Evolutionary conservation across 768 basidiomycete species (phyloP), one percentile per base, ranked within the genome.

Genomic region (Neoboletus subvelutipes): DNA sequence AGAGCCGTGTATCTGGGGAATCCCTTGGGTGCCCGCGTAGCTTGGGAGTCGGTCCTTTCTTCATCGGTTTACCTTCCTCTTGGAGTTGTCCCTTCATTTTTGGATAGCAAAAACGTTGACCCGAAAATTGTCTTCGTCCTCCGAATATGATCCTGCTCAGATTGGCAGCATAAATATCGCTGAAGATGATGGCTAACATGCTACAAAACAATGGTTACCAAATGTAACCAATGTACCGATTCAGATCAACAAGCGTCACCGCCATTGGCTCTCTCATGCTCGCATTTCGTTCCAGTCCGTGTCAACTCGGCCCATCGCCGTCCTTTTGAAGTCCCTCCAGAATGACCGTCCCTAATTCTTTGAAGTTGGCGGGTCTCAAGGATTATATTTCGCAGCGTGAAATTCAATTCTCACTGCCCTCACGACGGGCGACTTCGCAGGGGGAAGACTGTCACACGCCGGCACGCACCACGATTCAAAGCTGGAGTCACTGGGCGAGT

Each of bases 401-500:
- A 45, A 62, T 73, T 57, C 75, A 66, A 54, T 62, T 68, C 52
- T 57, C 72, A 18, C 54, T 58, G 34, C 41, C 70, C 5, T 52
- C 67, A 5, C 61, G 61, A 10, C 20, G 59, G 55, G 53, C 64
- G 37, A 40, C 61, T 17, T 36, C 43, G 4, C 28, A 66, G 24
- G 64, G 60, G 39, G 67, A 74, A 51, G 59, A 59, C 20, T 55
- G 62, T 51, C 61, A 67, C 29, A 40, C 59, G 12, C 52, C 67
- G 42, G 56, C 71, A 33, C 61, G 41, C 46, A 39, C 67, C 55
- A 66, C 62, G 11, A 58, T 59, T 55, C 80, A 80, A 57, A 75
- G 75, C 39, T 87, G 83, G 85, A 71, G 79, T 50, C 78, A 81
- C 26, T 89, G 87, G 86, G 84, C 86, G 5, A 79, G 81, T 4